Evolutionary conservation across 345 rosid genomes (phyloP).

Genomic region (Populus pruinosa): DNA sequence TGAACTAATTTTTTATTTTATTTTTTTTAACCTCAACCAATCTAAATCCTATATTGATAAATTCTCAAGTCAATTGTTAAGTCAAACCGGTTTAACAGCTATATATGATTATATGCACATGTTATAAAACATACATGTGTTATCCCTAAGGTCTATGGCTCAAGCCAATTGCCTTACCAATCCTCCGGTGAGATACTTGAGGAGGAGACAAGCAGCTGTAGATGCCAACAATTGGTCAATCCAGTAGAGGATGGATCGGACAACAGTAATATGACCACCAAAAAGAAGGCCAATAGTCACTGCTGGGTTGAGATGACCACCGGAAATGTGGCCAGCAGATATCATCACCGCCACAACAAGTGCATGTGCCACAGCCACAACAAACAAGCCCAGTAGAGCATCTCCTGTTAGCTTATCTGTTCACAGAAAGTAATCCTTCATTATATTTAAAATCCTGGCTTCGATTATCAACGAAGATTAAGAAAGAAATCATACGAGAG

Average conservation of each 20-base stretch:
- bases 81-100: no score
- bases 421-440: background rate
- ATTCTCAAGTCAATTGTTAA: no score
- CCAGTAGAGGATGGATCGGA: constrained; percentile 72
- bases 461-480: background rate
- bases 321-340: constrained; percentile 84
- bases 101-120: background rate
- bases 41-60: no score
- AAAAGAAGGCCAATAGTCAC: constrained; percentile 77
- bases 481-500: background rate
- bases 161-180: constrained; percentile 33
- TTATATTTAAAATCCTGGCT: background rate
- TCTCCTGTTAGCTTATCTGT: constrained; percentile 51
- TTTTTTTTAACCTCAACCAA: no score
- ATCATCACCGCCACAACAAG: constrained; percentile 84
- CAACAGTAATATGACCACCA: constrained; percentile 73
- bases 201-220: constrained; percentile 71
- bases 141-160: background rate
- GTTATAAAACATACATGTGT: background rate
- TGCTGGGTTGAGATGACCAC: constrained; percentile 91
- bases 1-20: no score
- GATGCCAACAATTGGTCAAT: constrained; percentile 75
- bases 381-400: constrained; percentile 52
- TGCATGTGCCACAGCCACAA: constrained; percentile 80
- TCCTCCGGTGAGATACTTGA: constrained; percentile 84